A percentile compares a stretch with the other conserved stretches of the same genome.
These are phyloP conservation scores for Candida khao-thaluensis DNA, from an alignment of 805 yeast genomes.

Conservation along the genomic window DNA sequence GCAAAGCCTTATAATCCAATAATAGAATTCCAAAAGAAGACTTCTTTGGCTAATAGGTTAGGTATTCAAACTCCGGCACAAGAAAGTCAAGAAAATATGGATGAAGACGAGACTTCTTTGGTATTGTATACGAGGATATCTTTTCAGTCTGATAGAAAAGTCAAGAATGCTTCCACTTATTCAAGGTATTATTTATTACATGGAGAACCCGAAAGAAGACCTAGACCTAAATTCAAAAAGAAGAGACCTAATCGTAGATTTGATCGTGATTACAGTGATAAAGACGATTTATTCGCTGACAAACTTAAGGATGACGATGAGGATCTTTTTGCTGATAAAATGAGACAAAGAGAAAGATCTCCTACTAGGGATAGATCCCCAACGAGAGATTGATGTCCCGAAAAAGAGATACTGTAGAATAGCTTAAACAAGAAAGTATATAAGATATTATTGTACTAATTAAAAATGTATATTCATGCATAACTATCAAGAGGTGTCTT, in stretches of 20 bases:
- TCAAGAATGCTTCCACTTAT: slow-evolving; percentile 52
- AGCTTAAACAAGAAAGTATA: no score
- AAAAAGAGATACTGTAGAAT: no score
- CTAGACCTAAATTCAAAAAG: slow-evolving; percentile 11
- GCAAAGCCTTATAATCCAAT: slow-evolving; percentile 42
- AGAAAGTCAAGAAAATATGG: slow-evolving; percentile 23
- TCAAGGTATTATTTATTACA: slow-evolving; percentile 66
- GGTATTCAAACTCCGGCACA: slow-evolving; percentile 18
- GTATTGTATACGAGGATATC: slow-evolving; percentile 50
- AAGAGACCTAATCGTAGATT: slow-evolving; percentile 5
- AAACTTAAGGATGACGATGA: slow-evolving; percentile 21
- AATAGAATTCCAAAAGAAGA: slow-evolving; percentile 32
- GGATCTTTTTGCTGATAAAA: slow-evolving; percentile 35
- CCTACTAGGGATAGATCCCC: slow-evolving; percentile 20
- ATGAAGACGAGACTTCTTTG: slow-evolving; percentile 38
- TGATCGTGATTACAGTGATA: slow-evolving; percentile 15
- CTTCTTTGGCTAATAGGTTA: slow-evolving; percentile 29
- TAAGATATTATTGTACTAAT: no score
- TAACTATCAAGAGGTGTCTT: no score
- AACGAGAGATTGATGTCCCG: slow-evolving; percentile 12
- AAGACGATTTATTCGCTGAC: slow-evolving; percentile 35
- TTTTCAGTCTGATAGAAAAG: slow-evolving; percentile 54
- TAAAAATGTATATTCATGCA: slow-evolving; percentile 4
- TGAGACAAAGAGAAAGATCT: slow-evolving; percentile 24
- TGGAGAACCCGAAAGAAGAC: slow-evolving; percentile 64